Percentiles rank a stretch among this genome's conserved stretches.
Conservation (phyloP, 805 yeast genomes). For the Ogataea siamensis region DNA sequence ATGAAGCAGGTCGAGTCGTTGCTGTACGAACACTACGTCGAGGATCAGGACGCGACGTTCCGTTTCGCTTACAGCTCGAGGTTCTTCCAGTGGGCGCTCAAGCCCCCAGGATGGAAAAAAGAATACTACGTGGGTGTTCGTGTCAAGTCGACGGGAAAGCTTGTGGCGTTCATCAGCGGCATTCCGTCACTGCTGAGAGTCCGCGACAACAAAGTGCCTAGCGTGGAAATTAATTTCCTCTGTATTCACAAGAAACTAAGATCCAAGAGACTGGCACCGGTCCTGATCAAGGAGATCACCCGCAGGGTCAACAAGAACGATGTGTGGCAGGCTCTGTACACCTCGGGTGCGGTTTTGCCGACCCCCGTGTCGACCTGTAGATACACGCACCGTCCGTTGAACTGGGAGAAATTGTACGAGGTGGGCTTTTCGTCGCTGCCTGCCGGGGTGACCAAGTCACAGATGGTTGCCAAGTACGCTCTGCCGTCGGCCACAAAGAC, state of each 20-base stretch:
- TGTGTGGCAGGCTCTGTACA: slow-evolving; percentile 95
- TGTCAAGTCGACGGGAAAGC: slow-evolving; percentile 68
- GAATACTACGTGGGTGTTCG: slow-evolving; percentile 96
- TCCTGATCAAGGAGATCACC: slow-evolving; percentile 89
- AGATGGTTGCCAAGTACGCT: slow-evolving; percentile 61
- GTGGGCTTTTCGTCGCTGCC: slow-evolving; percentile 90
- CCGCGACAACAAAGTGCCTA: slow-evolving; percentile 45
- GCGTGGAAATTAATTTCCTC: slow-evolving; percentile 89
- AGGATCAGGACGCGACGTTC: slow-evolving; percentile 88
- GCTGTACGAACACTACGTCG: slow-evolving; percentile 88
- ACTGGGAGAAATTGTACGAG: slow-evolving; percentile 86
- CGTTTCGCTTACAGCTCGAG: slow-evolving; percentile 83
- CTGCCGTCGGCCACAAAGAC: slow-evolving; percentile 51
- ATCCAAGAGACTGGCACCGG: slow-evolving; percentile 91
- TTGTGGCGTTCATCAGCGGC: slow-evolving; percentile 91
- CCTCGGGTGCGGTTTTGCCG: slow-evolving; percentile 89
- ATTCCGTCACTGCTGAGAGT: slow-evolving; percentile 73
- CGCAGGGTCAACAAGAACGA: slow-evolving; percentile 80
- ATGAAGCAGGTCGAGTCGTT: slow-evolving; percentile 76
- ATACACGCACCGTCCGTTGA: slow-evolving; percentile 89
- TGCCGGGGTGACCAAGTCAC: slow-evolving; percentile 58
- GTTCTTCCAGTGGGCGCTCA: slow-evolving; percentile 89
- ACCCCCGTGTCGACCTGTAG: slow-evolving; percentile 88
- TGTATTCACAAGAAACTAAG: slow-evolving; percentile 93
- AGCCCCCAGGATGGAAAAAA: slow-evolving; percentile 86